A percentile compares a stretch with the other conserved stretches of the same genome.
These are phyloP conservation scores for Pyrus communis DNA, from an alignment of 306 rosid species.

Conservation along the genomic window DNA sequence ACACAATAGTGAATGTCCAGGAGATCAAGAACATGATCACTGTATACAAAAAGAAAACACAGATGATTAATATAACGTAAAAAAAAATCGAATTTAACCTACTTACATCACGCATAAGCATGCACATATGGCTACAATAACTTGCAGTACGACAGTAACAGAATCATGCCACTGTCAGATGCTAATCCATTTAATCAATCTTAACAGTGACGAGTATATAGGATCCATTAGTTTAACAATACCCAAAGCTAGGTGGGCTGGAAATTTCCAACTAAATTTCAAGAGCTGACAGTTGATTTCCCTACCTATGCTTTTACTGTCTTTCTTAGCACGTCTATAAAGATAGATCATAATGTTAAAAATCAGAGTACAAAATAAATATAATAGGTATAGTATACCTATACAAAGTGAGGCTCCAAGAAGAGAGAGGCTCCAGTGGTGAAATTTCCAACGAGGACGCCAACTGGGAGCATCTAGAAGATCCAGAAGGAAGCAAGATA, in stretches of 20 bases:
- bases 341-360: neutral
- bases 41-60: slow-evolving; percentile 35
- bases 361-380: neutral
- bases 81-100: slow-evolving; percentile 7
- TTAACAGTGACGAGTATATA: neutral
- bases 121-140: neutral
- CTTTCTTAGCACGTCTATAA: neutral
- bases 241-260: neutral
- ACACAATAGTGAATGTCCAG: slow-evolving; percentile 91
- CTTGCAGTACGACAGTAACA: neutral
- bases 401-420: slow-evolving; percentile 89
- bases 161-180: neutral
- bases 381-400: slow-evolving; percentile 40
- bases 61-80: slow-evolving; percentile 2
- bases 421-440: slow-evolving; percentile 98
- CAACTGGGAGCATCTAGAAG: slow-evolving; percentile 99
- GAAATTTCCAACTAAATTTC: neutral
- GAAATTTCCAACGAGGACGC: slow-evolving; percentile 99
- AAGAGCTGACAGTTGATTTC: neutral
- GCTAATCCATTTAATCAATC: neutral
- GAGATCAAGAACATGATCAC: slow-evolving; percentile 99
- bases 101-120: slow-evolving; percentile 1
- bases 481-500: slow-evolving; percentile 99
- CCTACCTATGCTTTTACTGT: neutral
- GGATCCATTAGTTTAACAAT: neutral